These are phyloP conservation scores for Parafenestella ontariensis DNA, from an alignment of 2,329 filamentous ascomycete species.

Conservation along the genomic window DNA sequence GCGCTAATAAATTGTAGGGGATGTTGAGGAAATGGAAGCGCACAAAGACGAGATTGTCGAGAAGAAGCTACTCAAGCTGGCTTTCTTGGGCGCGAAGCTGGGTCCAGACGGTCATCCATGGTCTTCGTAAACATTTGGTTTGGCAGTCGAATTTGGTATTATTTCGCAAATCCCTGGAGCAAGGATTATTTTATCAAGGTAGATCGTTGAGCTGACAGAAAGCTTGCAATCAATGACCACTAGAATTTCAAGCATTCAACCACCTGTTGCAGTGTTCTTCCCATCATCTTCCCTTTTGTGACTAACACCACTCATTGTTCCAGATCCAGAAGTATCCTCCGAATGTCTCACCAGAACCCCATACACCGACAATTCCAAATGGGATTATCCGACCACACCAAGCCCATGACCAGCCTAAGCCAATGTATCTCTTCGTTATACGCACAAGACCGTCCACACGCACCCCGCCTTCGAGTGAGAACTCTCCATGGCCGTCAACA, in stretches of 20 bases:
- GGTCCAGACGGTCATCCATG: constrained; percentile 28
- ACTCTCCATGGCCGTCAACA: constrained; percentile 19
- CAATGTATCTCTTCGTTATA: constrained; percentile 22
- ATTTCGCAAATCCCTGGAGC: neutral
- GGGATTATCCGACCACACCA: constrained; percentile 29
- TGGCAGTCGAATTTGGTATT: neutral
- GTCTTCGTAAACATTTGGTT: neutral
- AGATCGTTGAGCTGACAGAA: too few species aligned
- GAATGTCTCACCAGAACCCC: constrained; percentile 16
- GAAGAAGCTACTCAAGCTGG: constrained; percentile 35
- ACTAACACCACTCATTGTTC: constrained; percentile 30
- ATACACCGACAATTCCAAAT: constrained; percentile 34
- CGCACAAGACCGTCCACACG: constrained; percentile 20
- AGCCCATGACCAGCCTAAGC: constrained; percentile 8
- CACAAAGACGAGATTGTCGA: constrained; percentile 39
- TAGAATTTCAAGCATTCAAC: too few species aligned
- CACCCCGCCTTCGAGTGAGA: constrained; percentile 21
- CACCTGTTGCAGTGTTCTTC: neutral
- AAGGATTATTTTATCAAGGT: neutral
- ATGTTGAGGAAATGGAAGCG: constrained; percentile 36
- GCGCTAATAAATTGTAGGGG: constrained; percentile 22
- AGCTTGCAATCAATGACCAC: too few species aligned
- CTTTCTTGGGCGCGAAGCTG: constrained; percentile 24
- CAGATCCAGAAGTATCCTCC: constrained; percentile 38
- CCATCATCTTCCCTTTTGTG: neutral